phyloP scores from a whole-genome alignment of 441 rosid species.

The Gossypium davidsonii region DNA sequence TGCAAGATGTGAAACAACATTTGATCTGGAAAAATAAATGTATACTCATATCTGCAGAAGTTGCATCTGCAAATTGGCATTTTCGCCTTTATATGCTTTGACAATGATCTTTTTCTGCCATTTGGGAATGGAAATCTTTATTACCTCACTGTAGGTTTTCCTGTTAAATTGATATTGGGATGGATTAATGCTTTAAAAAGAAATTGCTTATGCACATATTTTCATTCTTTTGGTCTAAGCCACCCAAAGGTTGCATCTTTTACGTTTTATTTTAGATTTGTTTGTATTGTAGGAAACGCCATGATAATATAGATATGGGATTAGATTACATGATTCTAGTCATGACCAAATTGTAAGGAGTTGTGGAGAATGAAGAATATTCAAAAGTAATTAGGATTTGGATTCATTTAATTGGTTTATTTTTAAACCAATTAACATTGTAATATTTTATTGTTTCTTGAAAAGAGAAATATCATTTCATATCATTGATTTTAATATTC shows the following conservation, averaged over 20 bases:
- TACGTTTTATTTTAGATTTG: not conserved
- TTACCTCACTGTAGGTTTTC: not conserved
- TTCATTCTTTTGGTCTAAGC: not conserved
- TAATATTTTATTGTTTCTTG: too few relatives aligned
- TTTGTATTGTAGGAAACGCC: not conserved
- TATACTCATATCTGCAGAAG: not conserved
- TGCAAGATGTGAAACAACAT: constrained; percentile 11
- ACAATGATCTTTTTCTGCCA: not conserved
- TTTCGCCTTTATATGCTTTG: not conserved
- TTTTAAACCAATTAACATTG: too few relatives aligned
- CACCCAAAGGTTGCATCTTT: not conserved
- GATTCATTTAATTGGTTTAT: too few relatives aligned
- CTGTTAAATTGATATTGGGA: not conserved
- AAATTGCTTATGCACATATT: not conserved
- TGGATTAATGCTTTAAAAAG: too few relatives aligned
- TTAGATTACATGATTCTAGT: not conserved
- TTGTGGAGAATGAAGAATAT: not conserved
- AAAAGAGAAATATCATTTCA: not conserved
- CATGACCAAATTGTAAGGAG: not conserved
- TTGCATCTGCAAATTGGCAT: not conserved
- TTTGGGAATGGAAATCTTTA: not conserved
- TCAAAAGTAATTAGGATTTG: not conserved
- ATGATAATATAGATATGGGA: not conserved
- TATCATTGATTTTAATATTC: not conserved
- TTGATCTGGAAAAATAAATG: constrained; percentile 4